Evolutionary conservation across 1,139 yeast species (phyloP), one percentile per base, ranked within the genome.

Genomic region (Kodamaea ohmeri): DNA sequence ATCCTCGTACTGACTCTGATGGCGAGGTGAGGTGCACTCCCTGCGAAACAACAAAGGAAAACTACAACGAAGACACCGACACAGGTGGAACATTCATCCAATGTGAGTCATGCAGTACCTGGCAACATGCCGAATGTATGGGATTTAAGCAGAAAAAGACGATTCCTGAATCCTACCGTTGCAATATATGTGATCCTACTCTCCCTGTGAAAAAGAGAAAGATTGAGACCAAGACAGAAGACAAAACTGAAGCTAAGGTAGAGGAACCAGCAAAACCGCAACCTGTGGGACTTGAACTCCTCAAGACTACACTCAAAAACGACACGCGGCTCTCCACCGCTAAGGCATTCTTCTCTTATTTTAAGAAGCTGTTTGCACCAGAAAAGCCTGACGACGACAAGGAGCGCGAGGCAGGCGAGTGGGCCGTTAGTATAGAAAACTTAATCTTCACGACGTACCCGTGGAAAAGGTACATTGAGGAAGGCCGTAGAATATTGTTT

Each of bases 81-180:
- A 67, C 69, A 15, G 70, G 73, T 16, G 80, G 85, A 5, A 70
- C 74, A 25, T 84, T 86, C 90, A 78, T 84, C 24, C 86, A 83
- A 53, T 88, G 96, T 60, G 95, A 84, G 39, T 53, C 63, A 16
- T 88, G 96, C 56, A 61, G 72, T 38, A 79, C 88, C 9, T 88
- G 96, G 96, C 96, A 88, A 55, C 96, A 88, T 56, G 77, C 81
- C 25, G 66, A 61, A 39, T 88, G 96, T 59, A 75, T 85, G 75
- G 75, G 85, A 33, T 80, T 72, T 34, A 51, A 41, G 30, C 35
- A 34, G 24, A 41, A 50, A 5, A 53, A 50, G 35, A 41, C 47
- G 7, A 62, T 67, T 17, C 71, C 73, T 2, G 54, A 63, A 5
- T 37, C 47, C 15, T 67, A 68, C 44, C 43, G 43, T 32, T 69